Evolutionary conservation across 768 basidiomycete species (phyloP), one percentile per base, ranked within the genome.

Genomic region (Kondoa malvinella): DNA sequence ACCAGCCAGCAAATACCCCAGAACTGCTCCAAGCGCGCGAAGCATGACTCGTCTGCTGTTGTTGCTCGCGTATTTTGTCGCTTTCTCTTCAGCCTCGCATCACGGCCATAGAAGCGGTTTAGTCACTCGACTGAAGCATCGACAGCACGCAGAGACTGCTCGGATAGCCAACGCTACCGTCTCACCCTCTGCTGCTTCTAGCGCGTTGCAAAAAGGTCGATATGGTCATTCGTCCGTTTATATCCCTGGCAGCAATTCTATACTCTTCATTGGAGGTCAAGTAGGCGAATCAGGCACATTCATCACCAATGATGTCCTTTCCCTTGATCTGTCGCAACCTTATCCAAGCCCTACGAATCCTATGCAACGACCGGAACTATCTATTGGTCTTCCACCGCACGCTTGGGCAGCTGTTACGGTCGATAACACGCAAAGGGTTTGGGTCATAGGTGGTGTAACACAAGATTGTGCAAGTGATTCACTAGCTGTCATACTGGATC

Each of bases 191-290:
- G 40, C 40, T 8, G 40, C 40, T 8, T 50, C 40, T 50, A 8
- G 21, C 21, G 40, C 40, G 21, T 50, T 50, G 40, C 8, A 33
- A 40, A 21, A 34, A 4, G 73, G 69, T 0, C 64, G 73, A 17
- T 73, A 72, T 64, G 73, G 73, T 1, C 73, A 73, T 63, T 29
- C 66, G 1, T 66, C 71, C 21, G 56, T 71, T 56, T 71, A 68
- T 67, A 68, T 72, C 31, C 32, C 68, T 15, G 30, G 58, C 12
- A 2, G 34, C 1, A 66, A 68, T 56, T 0, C 21, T 3, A 60
- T 73, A 62, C 63, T 73, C 56, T 56, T 72, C 31, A 61, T 73
- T 57, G 73, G 71, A 26, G 73, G 73, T 27, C 69, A 69, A 34
- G 65, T 69, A 27, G 69, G 67, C 27, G 59, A 57, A 26, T 3